Conservation (phyloP, 202 grass and related monocot genomes). For the Carex arenaria region DNA sequence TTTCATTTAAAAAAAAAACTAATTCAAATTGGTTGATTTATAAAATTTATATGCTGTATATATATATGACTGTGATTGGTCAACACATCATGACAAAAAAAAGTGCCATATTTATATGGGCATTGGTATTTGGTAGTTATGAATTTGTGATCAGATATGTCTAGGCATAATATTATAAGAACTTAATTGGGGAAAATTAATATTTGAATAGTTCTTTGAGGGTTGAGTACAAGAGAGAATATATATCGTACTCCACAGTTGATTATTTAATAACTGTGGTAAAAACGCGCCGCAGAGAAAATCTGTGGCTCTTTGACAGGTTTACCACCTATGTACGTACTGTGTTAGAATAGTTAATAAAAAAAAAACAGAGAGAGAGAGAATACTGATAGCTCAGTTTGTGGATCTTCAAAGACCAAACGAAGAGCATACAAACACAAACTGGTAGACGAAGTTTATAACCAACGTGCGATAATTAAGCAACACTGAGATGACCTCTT, state of each 20-base stretch:
- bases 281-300: too few species aligned
- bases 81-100: neutral
- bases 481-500: too few species aligned
- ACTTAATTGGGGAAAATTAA: neutral
- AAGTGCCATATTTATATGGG: too few species aligned
- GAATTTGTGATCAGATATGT: neutral
- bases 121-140: neutral
- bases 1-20: neutral
- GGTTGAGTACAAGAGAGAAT: neutral
- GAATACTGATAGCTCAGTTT: too few species aligned
- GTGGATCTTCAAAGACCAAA: too few species aligned
- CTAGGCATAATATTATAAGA: neutral
- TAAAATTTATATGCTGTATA: neutral
- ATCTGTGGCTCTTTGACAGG: too few species aligned
- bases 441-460: too few species aligned
- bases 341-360: neutral
- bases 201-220: neutral
- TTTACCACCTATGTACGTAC: neutral
- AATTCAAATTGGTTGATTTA: neutral
- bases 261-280: too few species aligned
- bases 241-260: neutral
- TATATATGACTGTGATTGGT: neutral
- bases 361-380: neutral
- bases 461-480: too few species aligned
- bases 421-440: too few species aligned